Percentiles rank a stretch among this genome's conserved stretches.
Conservation (phyloP, 1,284 basidiomycete genomes). For the Puccinia coronata region DNA sequence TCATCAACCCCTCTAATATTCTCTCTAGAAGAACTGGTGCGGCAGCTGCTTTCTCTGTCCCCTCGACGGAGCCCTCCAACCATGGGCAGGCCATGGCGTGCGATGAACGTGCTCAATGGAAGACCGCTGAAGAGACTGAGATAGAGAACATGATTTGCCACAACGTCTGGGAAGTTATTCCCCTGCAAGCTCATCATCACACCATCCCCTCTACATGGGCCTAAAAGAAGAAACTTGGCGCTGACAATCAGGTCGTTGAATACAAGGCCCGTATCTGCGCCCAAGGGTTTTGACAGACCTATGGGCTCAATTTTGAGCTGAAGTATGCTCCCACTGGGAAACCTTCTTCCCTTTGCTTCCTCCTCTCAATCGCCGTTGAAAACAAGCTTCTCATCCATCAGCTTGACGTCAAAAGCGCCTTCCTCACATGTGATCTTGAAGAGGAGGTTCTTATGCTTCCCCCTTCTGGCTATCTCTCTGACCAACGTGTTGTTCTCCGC, state of each 20-base stretch:
- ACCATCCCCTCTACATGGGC: background rate
- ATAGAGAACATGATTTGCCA: background rate
- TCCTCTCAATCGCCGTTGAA: constrained; percentile 44
- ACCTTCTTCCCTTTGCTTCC: constrained; percentile 58
- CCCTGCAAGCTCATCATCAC: background rate
- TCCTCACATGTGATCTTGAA: too few species aligned
- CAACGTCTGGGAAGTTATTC: background rate
- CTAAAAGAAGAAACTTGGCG: background rate
- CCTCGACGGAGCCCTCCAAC: background rate
- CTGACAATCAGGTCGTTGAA: background rate
- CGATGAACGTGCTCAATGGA: background rate
- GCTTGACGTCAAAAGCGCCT: constrained; percentile 50
- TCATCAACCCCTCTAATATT: too few species aligned
- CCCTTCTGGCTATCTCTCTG: too few species aligned
- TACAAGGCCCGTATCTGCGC: constrained; percentile 6
- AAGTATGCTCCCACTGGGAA: background rate
- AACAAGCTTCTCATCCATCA: background rate
- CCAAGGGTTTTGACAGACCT: background rate
- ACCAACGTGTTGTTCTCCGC: too few species aligned
- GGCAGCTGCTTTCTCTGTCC: too few species aligned
- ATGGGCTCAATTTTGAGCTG: background rate
- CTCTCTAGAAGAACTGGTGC: too few species aligned
- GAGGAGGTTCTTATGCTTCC: too few species aligned
- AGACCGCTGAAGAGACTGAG: background rate
- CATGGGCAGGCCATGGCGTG: background rate